Base-by-base conservation (phyloP, 1,139 yeast genomes). In the Blastobotrys petasosporus region DNA sequence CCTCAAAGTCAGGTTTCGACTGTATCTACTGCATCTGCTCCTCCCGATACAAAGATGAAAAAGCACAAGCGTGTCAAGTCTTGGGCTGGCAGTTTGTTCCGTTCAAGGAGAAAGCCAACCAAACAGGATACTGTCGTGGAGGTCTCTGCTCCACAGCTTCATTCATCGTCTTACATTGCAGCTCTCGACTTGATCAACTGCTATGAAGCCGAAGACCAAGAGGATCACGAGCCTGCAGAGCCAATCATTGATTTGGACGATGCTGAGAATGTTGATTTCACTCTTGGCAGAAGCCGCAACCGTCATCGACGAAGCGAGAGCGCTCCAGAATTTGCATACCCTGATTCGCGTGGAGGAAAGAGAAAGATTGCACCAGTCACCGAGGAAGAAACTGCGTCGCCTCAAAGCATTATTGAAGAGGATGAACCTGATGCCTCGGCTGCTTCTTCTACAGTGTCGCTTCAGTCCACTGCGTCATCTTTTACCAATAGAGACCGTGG, bases 201-300 rank as follows among this genome's bases (percentile, higher is more conserved):
- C 37, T 13, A 32, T 23, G 32, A 32, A 11, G 25, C 23, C 30
- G 30, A 38, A 9, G 29, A 34, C 7, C 30, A 33, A 11, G 32
- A 31, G n/a, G 44, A 44, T 29, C 44, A 50, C 25, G 37, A 44
- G 33, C 39, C 41, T 10, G 39, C 44, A 2, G 50, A 49, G 39
- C 57, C 58, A 7, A 34, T 51, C 8, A 62, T 62, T 32, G 63
- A 62, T 41, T 49, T 62, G n/a, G 61, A 62, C 46, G 65, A 56
- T 35, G 65, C 64, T 38, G 30, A 28, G 16, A 29, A 32, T 13
- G 34, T 23, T 11, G 39, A 38, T 3, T 12, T 32, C 15, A 12
- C 38, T 15, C 33, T 28, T 9, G 32, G 28, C 32, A 13, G 31
- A 35, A 45, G 54, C 32, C 35, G 25, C 25, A 20, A 20, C 25